Conservation (phyloP, 768 basidiomycete species). For the Rhizopogon sp. region DNA sequence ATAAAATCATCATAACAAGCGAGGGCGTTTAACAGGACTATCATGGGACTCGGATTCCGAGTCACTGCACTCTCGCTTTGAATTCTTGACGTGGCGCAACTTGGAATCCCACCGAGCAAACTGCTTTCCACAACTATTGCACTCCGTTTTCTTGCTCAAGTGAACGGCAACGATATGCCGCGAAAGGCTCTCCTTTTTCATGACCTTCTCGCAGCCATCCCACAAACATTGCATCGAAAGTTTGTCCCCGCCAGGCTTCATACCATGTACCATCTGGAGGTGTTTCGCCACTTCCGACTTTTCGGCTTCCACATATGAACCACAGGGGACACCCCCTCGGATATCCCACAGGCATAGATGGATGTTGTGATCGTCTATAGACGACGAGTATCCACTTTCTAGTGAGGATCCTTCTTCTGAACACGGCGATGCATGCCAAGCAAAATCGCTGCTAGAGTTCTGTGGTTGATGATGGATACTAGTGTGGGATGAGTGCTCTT, state of each 20-base stretch:
- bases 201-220: constrained; percentile 12
- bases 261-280: not conserved
- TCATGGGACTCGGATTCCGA: not conserved
- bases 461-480: not conserved
- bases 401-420: not conserved
- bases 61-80: not conserved
- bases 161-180: constrained; percentile 22
- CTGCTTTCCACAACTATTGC: constrained; percentile 9
- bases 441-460: not conserved
- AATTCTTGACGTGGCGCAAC: constrained; percentile 16
- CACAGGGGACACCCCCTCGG: no score
- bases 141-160: constrained; percentile 13
- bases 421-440: not conserved
- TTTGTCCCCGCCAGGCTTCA: constrained; percentile 6
- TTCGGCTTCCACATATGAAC: not conserved
- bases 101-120: constrained; percentile 24
- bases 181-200: constrained; percentile 20
- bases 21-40: not conserved
- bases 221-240: constrained; percentile 9
- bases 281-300: not conserved
- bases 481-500: no score
- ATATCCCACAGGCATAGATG: not conserved
- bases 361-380: not conserved
- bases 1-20: not conserved
- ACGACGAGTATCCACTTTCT: no score